Evolutionary conservation across 169 alveolate species (phyloP).

Genomic region (Plasmodium adleri): DNA sequence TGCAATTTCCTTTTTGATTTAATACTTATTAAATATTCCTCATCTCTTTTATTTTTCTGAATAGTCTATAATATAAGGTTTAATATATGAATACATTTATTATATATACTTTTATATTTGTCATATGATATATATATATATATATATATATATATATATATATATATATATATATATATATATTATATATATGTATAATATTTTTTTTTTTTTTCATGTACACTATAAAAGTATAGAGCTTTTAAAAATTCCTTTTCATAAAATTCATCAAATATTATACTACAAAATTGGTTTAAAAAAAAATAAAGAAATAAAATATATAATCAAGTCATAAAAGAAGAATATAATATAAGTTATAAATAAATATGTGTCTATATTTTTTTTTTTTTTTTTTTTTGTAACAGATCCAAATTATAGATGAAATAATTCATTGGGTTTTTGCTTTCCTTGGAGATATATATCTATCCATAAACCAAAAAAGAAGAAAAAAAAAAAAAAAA

Average conservation of each 20-base stretch:
- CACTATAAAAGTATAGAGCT: constrained; percentile 60
- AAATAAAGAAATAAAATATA: background rate
- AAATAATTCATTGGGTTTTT: constrained; percentile 47
- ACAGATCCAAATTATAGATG: constrained; percentile 62
- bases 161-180: background rate
- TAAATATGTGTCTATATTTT: background rate
- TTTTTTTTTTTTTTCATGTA: constrained; percentile 17
- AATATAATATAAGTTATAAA: background rate
- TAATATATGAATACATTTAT: background rate
- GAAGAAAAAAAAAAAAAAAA: background rate
- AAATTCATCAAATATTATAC: constrained; percentile 41
- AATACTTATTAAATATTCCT: constrained; percentile 53
- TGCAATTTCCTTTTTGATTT: constrained; percentile 51
- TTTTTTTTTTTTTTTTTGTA: constrained; percentile 15
- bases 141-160: background rate
- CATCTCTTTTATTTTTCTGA: constrained; percentile 29
- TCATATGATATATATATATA: background rate
- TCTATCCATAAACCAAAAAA: background rate
- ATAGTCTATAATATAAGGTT: constrained; percentile 15
- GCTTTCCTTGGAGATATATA: constrained; percentile 19
- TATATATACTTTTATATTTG: background rate
- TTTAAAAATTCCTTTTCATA: constrained; percentile 69
- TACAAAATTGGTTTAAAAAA: background rate
- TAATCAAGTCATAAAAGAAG: background rate
- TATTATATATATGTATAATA: background rate